phyloP scores from a whole-genome alignment of 768 basidiomycete genomes.

The Pulveroboletus sp. region DNA sequence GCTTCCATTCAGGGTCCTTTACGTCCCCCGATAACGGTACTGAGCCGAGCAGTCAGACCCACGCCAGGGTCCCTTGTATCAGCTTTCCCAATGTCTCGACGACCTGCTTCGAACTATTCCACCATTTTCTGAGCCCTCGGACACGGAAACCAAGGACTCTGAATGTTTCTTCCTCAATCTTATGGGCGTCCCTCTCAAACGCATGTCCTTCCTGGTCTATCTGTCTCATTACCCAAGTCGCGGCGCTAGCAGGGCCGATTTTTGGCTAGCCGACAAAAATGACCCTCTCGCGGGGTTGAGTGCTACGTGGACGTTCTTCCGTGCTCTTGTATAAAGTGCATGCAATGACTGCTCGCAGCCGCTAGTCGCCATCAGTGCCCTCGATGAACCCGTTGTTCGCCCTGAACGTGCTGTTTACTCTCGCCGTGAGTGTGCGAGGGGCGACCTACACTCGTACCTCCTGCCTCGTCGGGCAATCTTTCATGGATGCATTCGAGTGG shows the following conservation, averaged over 20 bases:
- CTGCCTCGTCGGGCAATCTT: constrained; percentile 42
- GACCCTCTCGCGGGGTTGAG: background rate
- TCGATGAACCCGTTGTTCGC: background rate
- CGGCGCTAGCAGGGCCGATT: background rate
- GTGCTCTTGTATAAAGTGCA: background rate
- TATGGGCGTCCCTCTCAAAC: background rate
- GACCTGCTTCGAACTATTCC: too few relatives aligned
- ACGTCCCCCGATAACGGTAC: too few relatives aligned
- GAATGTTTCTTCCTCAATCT: background rate
- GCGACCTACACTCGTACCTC: constrained; percentile 28
- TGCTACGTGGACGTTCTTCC: background rate
- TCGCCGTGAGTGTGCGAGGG: background rate
- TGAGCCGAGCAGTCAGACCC: too few relatives aligned
- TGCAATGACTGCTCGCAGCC: background rate
- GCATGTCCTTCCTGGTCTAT: background rate
- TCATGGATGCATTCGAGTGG: constrained; percentile 36
- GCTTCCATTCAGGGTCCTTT: too few relatives aligned
- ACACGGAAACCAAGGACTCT: too few relatives aligned
- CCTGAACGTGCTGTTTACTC: background rate
- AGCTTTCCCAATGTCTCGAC: too few relatives aligned
- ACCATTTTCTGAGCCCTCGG: too few relatives aligned
- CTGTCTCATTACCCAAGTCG: background rate
- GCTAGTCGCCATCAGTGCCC: background rate
- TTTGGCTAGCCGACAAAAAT: background rate
- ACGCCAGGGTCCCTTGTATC: too few relatives aligned